These are phyloP conservation scores for Aristolochia contorta DNA, from an alignment of 164 flowering plant species.

Conservation along the genomic window DNA sequence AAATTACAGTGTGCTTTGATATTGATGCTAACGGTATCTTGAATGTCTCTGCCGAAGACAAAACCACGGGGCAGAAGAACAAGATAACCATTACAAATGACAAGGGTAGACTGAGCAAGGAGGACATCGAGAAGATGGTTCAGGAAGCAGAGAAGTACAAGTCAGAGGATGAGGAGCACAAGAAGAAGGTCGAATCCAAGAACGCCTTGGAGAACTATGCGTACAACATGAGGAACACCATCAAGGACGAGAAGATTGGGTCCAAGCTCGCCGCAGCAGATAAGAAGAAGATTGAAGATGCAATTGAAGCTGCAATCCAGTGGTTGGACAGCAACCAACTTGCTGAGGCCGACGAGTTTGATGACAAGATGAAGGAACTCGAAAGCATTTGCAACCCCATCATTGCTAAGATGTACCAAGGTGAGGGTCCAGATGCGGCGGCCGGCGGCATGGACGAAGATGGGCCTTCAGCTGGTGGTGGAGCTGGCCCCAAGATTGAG, in stretches of 20 bases:
- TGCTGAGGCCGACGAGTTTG: conserved; percentile 26
- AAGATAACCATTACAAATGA: conserved; percentile 38
- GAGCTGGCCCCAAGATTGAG: no score
- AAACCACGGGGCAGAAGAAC: conserved; percentile 35
- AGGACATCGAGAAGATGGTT: conserved; percentile 31
- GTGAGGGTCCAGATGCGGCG: conserved; percentile 10
- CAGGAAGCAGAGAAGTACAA: conserved; percentile 34
- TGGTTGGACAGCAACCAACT: conserved; percentile 39
- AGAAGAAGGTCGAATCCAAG: conserved; percentile 34
- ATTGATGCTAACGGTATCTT: conserved; percentile 24
- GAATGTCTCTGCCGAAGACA: conserved; percentile 39
- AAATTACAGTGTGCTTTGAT: conserved; percentile 30
- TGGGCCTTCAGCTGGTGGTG: no score
- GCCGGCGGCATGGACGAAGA: neutral
- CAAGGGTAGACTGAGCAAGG: conserved; percentile 28
- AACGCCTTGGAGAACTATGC: conserved; percentile 26
- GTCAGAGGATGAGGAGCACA: conserved; percentile 35
- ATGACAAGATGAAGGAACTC: conserved; percentile 26
- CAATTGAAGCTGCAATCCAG: conserved; percentile 26
- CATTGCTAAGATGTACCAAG: conserved; percentile 38
- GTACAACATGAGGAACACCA: conserved; percentile 33
- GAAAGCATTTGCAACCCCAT: conserved; percentile 30
- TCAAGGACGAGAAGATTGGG: conserved; percentile 31
- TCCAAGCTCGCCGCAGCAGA: conserved; percentile 22
- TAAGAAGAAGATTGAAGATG: conserved; percentile 33